Base-by-base conservation (phyloP, 192 early-diverging fungal species). In the Coemansia asiatica region DNA sequence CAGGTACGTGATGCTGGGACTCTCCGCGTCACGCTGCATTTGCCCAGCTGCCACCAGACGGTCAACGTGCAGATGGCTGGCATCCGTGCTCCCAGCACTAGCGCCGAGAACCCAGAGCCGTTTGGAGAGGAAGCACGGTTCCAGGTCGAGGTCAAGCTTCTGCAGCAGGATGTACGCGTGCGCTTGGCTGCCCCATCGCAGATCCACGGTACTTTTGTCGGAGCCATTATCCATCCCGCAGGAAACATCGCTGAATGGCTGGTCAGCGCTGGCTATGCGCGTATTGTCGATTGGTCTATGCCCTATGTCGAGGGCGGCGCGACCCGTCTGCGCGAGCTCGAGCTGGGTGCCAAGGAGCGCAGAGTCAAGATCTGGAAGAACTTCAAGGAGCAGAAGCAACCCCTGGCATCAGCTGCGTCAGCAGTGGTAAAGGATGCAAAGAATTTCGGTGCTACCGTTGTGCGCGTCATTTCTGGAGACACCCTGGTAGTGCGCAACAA, bases 211-310 rank as follows among this genome's bases (percentile, higher is more conserved):
- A 83, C 80, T 51, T 94, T 99, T 69, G 83, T 90, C 36, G 95
- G 91, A 15, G 66, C 86, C 4, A 79, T 99, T 2, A 71, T 84
- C 35, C 92, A 93, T 78, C 91, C 94, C 15, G 91, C 86, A 6
- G 95, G 95, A 53, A 94, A 94, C 69, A 99, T 99, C 75, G 87
- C 92, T 36, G 94, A 98, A 72, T 88, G 87, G 25, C 77, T 99
- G 27, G 72, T 99, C 21, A 57, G 80, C 15, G 86, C 86, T 63
- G 94, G 92, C 27, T 84, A 94, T 50, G 97, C 95, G 18, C 91
- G 88, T 61, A 86, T 92, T 44, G 90, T 89, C 21, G 95, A 97
- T 56, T 91, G 93, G 92, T 93, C 90, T 61, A 86, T 90, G 21
- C 79, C 88, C 3, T 63, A 90, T 51, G 87, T 85, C 27, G 90